A percentile compares a stretch with the other conserved stretches of the same genome.
phyloP scores from a whole-genome alignment of 139 green algal genomes.

The Haematococcus sp. region DNA sequence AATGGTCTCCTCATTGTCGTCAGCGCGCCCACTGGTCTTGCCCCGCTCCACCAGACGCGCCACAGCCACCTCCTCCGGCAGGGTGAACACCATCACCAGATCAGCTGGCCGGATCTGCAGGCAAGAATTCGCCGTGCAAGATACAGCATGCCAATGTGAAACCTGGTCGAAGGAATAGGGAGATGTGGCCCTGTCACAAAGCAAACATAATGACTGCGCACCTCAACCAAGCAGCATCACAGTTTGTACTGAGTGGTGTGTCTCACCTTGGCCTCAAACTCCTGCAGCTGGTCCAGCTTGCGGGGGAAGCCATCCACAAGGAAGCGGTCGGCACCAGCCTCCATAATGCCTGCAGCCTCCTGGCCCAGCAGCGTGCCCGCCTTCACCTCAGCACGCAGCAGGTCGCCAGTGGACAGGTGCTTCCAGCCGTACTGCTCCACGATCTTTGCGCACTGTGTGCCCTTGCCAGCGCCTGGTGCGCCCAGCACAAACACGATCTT shows the following conservation, averaged over 20 bases:
- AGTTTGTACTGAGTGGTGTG: no score
- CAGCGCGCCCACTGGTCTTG: slow-evolving; percentile 52
- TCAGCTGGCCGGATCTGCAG: slow-evolving; percentile 8
- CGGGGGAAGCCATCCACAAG: slow-evolving; percentile 85
- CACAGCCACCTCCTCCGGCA: slow-evolving; percentile 50
- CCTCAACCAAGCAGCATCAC: no score
- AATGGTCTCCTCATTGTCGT: slow-evolving; percentile 75
- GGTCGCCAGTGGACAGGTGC: slow-evolving; percentile 47
- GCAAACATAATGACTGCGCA: no score
- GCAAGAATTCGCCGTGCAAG: neutral
- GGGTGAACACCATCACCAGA: slow-evolving; percentile 11
- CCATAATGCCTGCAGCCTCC: neutral
- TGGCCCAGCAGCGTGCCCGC: slow-evolving; percentile 21
- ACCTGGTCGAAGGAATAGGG: no score
- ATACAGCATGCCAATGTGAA: neutral
- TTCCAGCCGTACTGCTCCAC: slow-evolving; percentile 42
- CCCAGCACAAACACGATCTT: slow-evolving; percentile 39
- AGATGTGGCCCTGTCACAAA: no score
- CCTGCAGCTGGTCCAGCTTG: slow-evolving; percentile 66
- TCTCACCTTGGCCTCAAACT: slow-evolving; percentile 60
- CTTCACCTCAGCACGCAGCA: slow-evolving; percentile 48
- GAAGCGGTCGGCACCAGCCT: slow-evolving; percentile 23
- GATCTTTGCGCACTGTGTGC: slow-evolving; percentile 46
- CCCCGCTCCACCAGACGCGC: slow-evolving; percentile 54
- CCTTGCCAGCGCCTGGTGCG: slow-evolving; percentile 47